These are phyloP conservation scores for Talaromyces proteolyticus DNA, from an alignment of 495 filamentous ascomycete genomes.

Conservation along the genomic window DNA sequence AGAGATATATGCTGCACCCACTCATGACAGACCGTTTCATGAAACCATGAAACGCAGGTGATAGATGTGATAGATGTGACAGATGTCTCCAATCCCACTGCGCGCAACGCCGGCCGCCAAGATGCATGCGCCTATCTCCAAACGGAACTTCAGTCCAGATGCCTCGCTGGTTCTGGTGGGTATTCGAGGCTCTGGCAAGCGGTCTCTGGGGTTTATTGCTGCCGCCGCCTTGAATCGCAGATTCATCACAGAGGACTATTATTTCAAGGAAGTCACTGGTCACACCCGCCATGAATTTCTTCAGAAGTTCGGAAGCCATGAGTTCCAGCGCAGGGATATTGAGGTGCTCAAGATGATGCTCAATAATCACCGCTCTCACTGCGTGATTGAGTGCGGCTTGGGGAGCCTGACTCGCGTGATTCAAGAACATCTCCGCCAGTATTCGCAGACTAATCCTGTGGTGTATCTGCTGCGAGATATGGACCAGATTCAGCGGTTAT, in stretches of 20 bases:
- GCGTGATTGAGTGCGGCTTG: conserved; percentile 68
- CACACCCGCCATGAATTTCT: conserved; percentile 58
- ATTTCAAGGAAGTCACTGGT: conserved; percentile 66
- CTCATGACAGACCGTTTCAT: no score
- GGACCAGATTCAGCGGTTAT: conserved; percentile 55
- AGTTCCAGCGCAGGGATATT: conserved; percentile 59
- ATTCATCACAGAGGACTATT: conserved; percentile 71
- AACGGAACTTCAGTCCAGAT: conserved; percentile 48
- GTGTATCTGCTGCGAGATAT: conserved; percentile 68
- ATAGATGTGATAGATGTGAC: neutral
- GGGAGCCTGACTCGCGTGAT: conserved; percentile 51
- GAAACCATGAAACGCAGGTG: neutral
- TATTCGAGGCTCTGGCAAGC: conserved; percentile 71
- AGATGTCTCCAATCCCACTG: conserved; percentile 2
- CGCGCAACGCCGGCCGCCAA: conserved; percentile 3
- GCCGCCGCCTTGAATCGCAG: conserved; percentile 67
- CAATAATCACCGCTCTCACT: conserved; percentile 52
- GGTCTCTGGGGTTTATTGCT: conserved; percentile 72
- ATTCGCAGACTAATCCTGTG: conserved; percentile 62
- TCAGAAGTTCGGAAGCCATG: conserved; percentile 54
- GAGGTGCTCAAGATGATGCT: conserved; percentile 64
- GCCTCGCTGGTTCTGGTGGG: conserved; percentile 75
- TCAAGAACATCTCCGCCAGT: conserved; percentile 52
- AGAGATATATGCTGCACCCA: no score
- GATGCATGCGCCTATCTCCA: conserved; percentile 12